These are phyloP conservation scores for Aspergillus diversus DNA, from an alignment of 495 filamentous ascomycete species.

Conservation along the genomic window DNA sequence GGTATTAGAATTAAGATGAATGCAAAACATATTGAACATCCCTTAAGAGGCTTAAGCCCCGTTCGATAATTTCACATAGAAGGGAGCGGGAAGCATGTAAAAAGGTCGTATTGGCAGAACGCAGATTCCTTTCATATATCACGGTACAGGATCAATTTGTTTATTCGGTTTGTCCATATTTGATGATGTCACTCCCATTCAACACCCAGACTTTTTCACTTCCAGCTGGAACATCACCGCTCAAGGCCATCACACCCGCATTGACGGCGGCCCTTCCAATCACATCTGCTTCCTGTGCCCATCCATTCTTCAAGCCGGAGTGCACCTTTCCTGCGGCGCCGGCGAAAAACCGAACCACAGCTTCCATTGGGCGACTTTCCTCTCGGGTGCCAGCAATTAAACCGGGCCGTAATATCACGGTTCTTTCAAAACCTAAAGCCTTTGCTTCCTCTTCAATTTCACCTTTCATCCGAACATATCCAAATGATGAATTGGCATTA, in stretches of 20 bases:
- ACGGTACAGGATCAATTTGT: not conserved
- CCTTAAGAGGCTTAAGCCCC: not conserved
- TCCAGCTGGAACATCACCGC: constrained; percentile 48
- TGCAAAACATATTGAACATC: constrained; percentile 7
- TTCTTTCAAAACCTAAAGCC: constrained; percentile 70
- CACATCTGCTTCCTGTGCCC: constrained; percentile 75
- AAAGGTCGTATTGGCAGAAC: constrained; percentile 40
- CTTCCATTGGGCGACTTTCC: constrained; percentile 55
- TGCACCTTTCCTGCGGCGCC: constrained; percentile 56
- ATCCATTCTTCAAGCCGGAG: constrained; percentile 59
- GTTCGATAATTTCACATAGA: no score
- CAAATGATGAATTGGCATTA: constrained; percentile 46
- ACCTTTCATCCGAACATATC: constrained; percentile 76
- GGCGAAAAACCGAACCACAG: constrained; percentile 51
- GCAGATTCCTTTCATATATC: constrained; percentile 30
- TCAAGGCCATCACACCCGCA: constrained; percentile 49
- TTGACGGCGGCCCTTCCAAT: constrained; percentile 74
- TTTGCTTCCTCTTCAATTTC: constrained; percentile 79
- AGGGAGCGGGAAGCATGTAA: constrained; percentile 50
- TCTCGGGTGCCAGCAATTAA: constrained; percentile 72
- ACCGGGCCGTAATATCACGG: constrained; percentile 75
- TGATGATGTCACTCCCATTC: constrained; percentile 42
- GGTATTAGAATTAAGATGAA: not conserved
- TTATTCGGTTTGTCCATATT: constrained; percentile 30
- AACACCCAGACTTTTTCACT: constrained; percentile 50